phyloP scores from a whole-genome alignment of 2,329 filamentous ascomycete genomes.

The Diplocarpon rosae region DNA sequence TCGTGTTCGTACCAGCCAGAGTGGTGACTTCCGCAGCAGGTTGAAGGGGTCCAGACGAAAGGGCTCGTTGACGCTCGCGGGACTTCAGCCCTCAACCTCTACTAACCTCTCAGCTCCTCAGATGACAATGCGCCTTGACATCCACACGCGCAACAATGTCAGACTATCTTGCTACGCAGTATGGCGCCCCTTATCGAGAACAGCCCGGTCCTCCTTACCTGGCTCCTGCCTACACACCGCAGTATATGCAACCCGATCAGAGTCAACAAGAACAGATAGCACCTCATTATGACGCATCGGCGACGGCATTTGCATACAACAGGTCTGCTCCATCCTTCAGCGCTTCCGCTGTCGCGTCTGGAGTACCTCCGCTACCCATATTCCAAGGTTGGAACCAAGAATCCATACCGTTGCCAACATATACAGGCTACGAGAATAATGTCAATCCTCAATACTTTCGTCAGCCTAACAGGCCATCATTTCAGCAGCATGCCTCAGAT shows the following conservation, averaged over 20 bases:
- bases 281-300: slow-evolving; percentile 19
- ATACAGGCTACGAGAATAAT: slow-evolving; percentile 7
- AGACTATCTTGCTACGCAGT: slow-evolving; percentile 26
- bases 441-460: slow-evolving; percentile 15
- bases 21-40: too few relatives aligned
- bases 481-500: slow-evolving; percentile 15
- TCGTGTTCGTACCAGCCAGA: too few relatives aligned
- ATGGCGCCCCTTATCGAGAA: slow-evolving; percentile 22
- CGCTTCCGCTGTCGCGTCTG: slow-evolving; percentile 18
- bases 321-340: slow-evolving; percentile 19
- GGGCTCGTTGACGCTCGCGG: too few relatives aligned
- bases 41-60: too few relatives aligned
- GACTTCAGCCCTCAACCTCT: slow-evolving; percentile 7
- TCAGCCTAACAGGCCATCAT: slow-evolving; percentile 12
- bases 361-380: slow-evolving; percentile 23
- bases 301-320: slow-evolving; percentile 24
- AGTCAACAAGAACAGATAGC: slow-evolving; percentile 18
- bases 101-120: slow-evolving; percentile 11
- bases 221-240: slow-evolving; percentile 18
- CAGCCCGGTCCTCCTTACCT: slow-evolving; percentile 30
- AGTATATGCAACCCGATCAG: slow-evolving; percentile 19
- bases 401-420: slow-evolving; percentile 14
- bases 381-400: slow-evolving; percentile 27
- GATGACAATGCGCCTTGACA: slow-evolving; percentile 14
- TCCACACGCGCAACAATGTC: slow-evolving; percentile 30